Evolutionary conservation across 345 rosid species (phyloP).

Genomic region (Eucalyptus fibrosa): DNA sequence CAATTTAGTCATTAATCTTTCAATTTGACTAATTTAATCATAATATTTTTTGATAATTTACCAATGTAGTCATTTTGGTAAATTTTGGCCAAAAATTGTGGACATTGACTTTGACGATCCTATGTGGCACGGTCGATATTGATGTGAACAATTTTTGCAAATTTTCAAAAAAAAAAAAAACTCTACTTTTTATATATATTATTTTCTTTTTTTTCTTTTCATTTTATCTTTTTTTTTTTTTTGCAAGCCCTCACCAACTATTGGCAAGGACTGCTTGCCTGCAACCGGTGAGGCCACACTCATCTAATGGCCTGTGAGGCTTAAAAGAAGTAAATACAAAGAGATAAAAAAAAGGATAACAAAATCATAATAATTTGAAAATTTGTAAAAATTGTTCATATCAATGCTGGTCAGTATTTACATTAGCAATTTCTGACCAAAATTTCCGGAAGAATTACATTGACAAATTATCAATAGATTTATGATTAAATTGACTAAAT

Average conservation of each 20-base stretch:
- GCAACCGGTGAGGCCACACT: background rate
- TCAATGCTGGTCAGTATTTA: accelerated
- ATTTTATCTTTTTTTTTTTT: background rate
- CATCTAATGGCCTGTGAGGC: background rate
- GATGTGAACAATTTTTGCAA: accelerated
- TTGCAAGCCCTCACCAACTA: background rate
- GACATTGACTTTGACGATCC: background rate
- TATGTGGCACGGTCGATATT: accelerated
- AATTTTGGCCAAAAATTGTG: background rate
- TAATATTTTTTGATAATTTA: background rate
- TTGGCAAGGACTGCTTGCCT: accelerated
- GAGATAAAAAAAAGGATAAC: background rate
- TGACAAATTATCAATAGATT: background rate
- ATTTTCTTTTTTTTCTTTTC: background rate
- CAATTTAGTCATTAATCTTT: background rate
- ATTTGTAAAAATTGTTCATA: background rate
- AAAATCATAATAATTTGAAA: background rate
- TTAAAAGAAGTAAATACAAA: background rate
- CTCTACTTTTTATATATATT: background rate
- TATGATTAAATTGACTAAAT: background rate
- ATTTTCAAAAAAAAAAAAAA: background rate
- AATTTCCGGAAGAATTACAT: background rate
- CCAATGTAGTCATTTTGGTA: background rate
- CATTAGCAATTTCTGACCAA: accelerated
- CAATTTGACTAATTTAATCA: background rate